Percentiles rank a stretch among this genome's conserved stretches.
Conservation (phyloP, 805 yeast species). For the Spathaspora arborariae region DNA sequence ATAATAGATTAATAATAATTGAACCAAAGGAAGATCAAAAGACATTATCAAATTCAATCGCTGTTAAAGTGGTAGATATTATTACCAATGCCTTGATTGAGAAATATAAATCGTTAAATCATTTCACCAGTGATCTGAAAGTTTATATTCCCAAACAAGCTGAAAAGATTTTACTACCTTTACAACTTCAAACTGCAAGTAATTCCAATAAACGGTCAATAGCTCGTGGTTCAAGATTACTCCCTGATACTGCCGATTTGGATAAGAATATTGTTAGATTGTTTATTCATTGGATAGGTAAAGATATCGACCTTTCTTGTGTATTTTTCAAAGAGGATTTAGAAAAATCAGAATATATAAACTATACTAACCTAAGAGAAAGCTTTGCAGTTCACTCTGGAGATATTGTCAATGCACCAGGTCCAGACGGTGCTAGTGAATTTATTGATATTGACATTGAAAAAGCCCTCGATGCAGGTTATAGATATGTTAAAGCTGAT, state of each 20-base stretch:
- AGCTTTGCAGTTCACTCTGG: conserved; percentile 9
- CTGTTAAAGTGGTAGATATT: not conserved
- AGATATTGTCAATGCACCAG: conserved; percentile 8
- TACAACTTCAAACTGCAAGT: conserved; percentile 5
- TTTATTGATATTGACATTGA: conserved; percentile 9
- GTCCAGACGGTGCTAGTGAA: conserved; percentile 10
- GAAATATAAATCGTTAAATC: not conserved
- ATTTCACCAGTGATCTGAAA: not conserved
- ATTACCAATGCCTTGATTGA: not conserved
- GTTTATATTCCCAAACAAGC: conserved; percentile 5
- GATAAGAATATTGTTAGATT: conserved; percentile 6
- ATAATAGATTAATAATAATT: not conserved
- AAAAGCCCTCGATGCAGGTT: conserved; percentile 4
- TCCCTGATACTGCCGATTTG: not conserved
- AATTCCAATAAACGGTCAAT: conserved; percentile 7
- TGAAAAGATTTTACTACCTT: conserved; percentile 4
- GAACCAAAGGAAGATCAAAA: not conserved
- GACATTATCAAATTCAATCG: not conserved
- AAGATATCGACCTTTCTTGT: conserved; percentile 6
- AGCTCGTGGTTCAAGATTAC: conserved; percentile 8
- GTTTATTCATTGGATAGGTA: conserved; percentile 10
- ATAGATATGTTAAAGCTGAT: conserved; percentile 6
- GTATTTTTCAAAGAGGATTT: conserved; percentile 5
- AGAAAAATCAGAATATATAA: not conserved
- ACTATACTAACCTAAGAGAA: conserved; percentile 4